phyloP scores from a whole-genome alignment of 2,329 filamentous ascomycete genomes.

The Chlorencoelia australis region DNA sequence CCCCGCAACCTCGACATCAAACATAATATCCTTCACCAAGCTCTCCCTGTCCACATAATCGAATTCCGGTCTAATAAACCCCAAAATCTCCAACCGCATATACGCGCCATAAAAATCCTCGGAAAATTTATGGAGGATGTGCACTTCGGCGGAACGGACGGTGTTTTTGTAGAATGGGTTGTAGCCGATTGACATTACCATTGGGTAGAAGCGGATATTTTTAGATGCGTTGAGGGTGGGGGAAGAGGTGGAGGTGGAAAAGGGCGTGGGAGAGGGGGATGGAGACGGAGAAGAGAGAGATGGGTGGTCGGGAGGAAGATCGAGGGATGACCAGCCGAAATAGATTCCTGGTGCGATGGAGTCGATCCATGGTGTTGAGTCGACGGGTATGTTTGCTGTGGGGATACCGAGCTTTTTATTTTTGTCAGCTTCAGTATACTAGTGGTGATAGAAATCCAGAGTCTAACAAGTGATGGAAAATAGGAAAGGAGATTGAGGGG shows the following conservation, averaged over 20 bases:
- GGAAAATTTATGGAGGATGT: conserved; percentile 69
- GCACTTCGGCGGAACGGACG: conserved; percentile 77
- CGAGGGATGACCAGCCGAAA: conserved; percentile 80
- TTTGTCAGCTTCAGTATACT: background rate
- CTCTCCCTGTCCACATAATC: conserved; percentile 81
- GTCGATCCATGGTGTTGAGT: conserved; percentile 51
- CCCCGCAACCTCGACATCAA: conserved; percentile 76
- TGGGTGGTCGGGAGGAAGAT: conserved; percentile 41
- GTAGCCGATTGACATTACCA: conserved; percentile 92
- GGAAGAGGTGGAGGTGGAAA: conserved; percentile 12
- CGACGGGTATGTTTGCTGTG: conserved; percentile 83
- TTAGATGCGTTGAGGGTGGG: conserved; percentile 6
- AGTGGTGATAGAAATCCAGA: too few relatives aligned
- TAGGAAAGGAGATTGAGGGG: background rate
- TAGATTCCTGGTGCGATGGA: conserved; percentile 73
- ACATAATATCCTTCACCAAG: conserved; percentile 76
- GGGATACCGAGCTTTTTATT: conserved; percentile 73
- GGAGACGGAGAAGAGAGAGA: conserved; percentile 10
- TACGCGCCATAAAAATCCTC: conserved; percentile 77
- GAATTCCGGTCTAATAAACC: conserved; percentile 80
- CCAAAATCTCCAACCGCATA: conserved; percentile 72
- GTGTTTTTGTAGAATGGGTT: conserved; percentile 97
- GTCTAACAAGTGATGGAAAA: background rate
- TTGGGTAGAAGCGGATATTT: conserved; percentile 53
- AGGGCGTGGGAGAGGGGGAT: conserved; percentile 18